Evolutionary conservation across 83 land plant genomes (phyloP).

Genomic region (Thuja plicata): DNA sequence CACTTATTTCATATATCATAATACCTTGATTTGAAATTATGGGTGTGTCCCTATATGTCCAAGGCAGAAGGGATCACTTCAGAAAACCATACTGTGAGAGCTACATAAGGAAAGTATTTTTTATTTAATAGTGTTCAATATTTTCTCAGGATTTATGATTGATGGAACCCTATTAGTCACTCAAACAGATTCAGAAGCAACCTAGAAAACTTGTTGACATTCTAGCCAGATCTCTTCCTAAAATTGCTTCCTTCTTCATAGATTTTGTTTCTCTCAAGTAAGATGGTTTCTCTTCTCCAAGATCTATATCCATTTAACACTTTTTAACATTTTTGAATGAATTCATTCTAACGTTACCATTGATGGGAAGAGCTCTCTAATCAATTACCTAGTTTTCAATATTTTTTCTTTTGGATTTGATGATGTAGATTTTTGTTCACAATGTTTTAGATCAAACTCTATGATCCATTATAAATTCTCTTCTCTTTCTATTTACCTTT

Average conservation of each 20-base stretch:
- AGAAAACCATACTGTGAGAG: constrained; percentile 62
- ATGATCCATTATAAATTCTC: too few species aligned
- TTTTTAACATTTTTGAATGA: neutral
- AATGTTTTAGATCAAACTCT: too few species aligned
- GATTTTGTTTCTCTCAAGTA: constrained; percentile 92
- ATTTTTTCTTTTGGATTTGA: too few species aligned
- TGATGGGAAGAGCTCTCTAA: neutral
- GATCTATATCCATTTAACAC: neutral
- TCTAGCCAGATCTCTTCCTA: constrained; percentile 69
- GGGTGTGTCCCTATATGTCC: constrained; percentile 17
- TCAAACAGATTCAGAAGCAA: constrained; percentile 46
- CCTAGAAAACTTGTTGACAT: constrained; percentile 34
- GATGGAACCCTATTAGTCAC: constrained; percentile 58
- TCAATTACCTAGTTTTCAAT: neutral
- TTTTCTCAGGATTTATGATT: constrained; percentile 84
- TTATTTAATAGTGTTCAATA: constrained; percentile 83
- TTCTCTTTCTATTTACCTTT: too few species aligned
- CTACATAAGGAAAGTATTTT: constrained; percentile 89
- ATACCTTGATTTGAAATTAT: too few species aligned
- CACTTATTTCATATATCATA: too few species aligned
- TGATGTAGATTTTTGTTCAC: too few species aligned
- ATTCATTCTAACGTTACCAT: constrained; percentile 2
- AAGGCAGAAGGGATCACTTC: constrained; percentile 76
- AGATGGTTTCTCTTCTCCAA: constrained; percentile 20
- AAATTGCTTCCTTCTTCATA: constrained; percentile 75